A percentile compares a stretch with the other conserved stretches of the same genome.
These are phyloP conservation scores for Corymbia citriodora DNA, from an alignment of 441 rosid genomes.

Conservation along the genomic window DNA sequence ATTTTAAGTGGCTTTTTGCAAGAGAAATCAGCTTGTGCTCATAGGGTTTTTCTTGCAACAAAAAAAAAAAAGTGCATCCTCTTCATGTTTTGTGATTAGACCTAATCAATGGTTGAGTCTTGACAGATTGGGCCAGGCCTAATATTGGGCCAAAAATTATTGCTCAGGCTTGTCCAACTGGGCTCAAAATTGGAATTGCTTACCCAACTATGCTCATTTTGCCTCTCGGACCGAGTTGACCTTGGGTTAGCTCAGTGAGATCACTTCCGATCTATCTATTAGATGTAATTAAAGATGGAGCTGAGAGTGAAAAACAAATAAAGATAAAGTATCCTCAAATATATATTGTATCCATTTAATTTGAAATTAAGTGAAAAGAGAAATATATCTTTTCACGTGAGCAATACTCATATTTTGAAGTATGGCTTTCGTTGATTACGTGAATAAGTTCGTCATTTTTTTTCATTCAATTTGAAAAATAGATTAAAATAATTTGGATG, in stretches of 20 bases:
- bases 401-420: not conserved
- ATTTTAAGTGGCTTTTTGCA: not conserved
- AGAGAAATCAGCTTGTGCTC: not conserved
- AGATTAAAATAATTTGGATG: not conserved
- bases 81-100: not conserved
- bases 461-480: not conserved
- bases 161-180: no score
- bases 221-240: not conserved
- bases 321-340: not conserved
- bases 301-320: not conserved
- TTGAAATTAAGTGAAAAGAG: not conserved
- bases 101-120: not conserved
- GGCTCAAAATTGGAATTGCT: not conserved
- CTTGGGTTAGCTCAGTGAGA: not conserved
- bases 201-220: not conserved
- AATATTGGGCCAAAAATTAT: not conserved
- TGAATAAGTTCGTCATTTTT: not conserved
- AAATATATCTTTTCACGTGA: not conserved
- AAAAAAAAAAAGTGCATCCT: not conserved
- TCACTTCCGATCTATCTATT: not conserved
- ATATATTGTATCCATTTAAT: not conserved
- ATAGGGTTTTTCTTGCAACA: not conserved
- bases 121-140: not conserved
- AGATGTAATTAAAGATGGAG: not conserved
- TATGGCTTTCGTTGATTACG: not conserved